Percentiles rank a stretch among this genome's conserved stretches.
Conservation (phyloP, 768 basidiomycete species). For the Amylocystis lapponica region DNA sequence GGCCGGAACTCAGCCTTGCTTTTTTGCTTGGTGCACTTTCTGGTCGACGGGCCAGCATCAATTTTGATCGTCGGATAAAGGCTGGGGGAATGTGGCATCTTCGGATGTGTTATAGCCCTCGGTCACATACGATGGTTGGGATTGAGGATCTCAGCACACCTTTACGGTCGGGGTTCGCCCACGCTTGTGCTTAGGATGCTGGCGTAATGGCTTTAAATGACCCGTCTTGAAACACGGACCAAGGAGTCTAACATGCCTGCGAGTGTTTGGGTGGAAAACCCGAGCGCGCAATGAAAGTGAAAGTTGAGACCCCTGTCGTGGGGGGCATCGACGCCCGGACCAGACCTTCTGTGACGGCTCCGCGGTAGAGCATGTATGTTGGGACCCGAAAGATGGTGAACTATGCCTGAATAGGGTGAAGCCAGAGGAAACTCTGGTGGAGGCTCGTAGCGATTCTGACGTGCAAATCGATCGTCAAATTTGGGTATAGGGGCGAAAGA, state of each 20-base stretch:
- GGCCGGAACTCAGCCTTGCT: conserved; percentile 29
- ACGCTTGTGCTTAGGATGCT: conserved; percentile 66
- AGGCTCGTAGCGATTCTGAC: conserved; percentile 94
- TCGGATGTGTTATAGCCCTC: conserved; percentile 62
- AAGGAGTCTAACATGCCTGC: conserved; percentile 83
- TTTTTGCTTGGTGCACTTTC: conserved; percentile 21
- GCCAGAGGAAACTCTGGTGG: conserved; percentile 96
- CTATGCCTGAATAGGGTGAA: conserved; percentile 87
- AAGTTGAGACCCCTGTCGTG: conserved; percentile 56
- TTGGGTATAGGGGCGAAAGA: conserved; percentile 96
- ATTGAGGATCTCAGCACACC: conserved; percentile 61
- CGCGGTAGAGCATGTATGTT: conserved; percentile 80
- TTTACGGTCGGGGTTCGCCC: conserved; percentile 45
- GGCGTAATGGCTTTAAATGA: conserved; percentile 75
- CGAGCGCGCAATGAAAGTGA: conserved; percentile 68
- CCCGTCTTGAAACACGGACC: conserved; percentile 83
- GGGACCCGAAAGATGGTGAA: conserved; percentile 90
- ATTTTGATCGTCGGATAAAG: conserved; percentile 57
- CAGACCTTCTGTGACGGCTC: conserved; percentile 68
- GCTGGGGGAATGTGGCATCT: conserved; percentile 55
- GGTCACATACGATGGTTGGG: conserved; percentile 48
- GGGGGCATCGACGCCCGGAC: conserved; percentile 73
- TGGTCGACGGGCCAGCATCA: conserved; percentile 59
- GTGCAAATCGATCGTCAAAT: conserved; percentile 95
- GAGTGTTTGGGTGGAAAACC: conserved; percentile 75